These are phyloP conservation scores for Ascochyta lentis DNA, from an alignment of 2,329 filamentous ascomycete species.

Conservation along the genomic window DNA sequence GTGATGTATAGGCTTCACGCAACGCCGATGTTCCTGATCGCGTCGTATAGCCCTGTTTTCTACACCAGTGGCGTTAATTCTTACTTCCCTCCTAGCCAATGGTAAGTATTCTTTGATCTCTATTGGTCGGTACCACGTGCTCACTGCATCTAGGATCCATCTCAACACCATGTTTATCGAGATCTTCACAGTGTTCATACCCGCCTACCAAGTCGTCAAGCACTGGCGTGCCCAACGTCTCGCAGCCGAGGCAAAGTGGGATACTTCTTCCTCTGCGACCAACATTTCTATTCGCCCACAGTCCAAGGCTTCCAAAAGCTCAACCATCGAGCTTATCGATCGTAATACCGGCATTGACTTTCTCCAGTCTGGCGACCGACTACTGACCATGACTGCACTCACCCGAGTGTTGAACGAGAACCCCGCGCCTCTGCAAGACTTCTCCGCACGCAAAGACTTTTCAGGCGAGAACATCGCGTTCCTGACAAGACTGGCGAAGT, in stretches of 20 bases:
- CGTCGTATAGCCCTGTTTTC: slow-evolving; percentile 24
- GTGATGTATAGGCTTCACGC: slow-evolving; percentile 20
- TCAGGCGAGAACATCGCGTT: slow-evolving; percentile 27
- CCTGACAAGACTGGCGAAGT: slow-evolving; percentile 12
- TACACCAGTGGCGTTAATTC: slow-evolving; percentile 18
- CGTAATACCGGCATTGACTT: not conserved
- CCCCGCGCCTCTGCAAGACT: slow-evolving; percentile 20
- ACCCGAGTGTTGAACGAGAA: slow-evolving; percentile 20
- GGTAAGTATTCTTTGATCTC: slow-evolving; percentile 6
- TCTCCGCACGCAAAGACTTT: slow-evolving; percentile 25
- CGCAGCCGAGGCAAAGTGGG: slow-evolving; percentile 3
- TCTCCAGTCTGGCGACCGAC: slow-evolving; percentile 8
- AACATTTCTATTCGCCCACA: not conserved
- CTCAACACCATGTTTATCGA: slow-evolving; percentile 28
- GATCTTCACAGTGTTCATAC: slow-evolving; percentile 24
- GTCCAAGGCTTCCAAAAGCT: slow-evolving; percentile 5
- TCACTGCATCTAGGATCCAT: slow-evolving; percentile 20
- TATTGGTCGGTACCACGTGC: not conserved
- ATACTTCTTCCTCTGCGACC: slow-evolving; percentile 3
- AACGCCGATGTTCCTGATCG: slow-evolving; percentile 29
- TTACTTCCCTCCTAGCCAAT: slow-evolving; percentile 27
- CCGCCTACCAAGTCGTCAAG: slow-evolving; percentile 23
- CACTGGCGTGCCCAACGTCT: slow-evolving; percentile 8
- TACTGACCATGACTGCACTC: slow-evolving; percentile 18
- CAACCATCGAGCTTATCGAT: slow-evolving; percentile 15